These are phyloP conservation scores for Durio zibethinus DNA, from an alignment of 345 rosid species.

Conservation along the genomic window DNA sequence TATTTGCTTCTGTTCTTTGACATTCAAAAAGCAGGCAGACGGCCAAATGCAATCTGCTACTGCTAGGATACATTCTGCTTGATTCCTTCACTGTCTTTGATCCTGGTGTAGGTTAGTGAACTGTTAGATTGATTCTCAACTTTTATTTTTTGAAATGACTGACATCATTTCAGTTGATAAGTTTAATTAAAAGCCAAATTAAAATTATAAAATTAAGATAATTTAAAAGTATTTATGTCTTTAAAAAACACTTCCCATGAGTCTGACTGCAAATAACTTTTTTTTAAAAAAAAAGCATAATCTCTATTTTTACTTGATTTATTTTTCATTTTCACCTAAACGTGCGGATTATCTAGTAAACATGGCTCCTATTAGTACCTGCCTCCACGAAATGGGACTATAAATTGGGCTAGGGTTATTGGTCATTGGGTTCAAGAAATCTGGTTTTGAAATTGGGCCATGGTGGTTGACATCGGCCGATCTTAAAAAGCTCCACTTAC, in stretches of 20 bases:
- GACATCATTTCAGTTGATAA: too few relatives aligned
- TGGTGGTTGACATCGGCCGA: not conserved
- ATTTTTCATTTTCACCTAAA: too few relatives aligned
- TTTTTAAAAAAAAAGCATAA: too few relatives aligned
- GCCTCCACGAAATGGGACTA: not conserved
- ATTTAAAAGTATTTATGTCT: too few relatives aligned
- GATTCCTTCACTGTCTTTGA: not conserved
- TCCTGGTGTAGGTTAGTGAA: not conserved
- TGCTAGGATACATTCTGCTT: slow-evolving; percentile 17
- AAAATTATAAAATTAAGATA: too few relatives aligned
- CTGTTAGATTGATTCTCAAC: not conserved
- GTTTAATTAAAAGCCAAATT: too few relatives aligned
- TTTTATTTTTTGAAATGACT: too few relatives aligned
- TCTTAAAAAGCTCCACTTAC: not conserved
- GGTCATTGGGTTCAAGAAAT: not conserved
- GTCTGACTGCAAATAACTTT: too few relatives aligned
- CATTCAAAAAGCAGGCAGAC: slow-evolving; percentile 23
- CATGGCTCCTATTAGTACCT: too few relatives aligned
- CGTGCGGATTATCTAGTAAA: too few relatives aligned
- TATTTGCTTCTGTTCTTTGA: slow-evolving; percentile 18
- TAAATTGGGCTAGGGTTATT: not conserved
- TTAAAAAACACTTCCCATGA: too few relatives aligned
- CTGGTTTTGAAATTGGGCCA: not conserved
- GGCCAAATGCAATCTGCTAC: slow-evolving; percentile 18
- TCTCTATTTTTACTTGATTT: too few relatives aligned